Evolutionary conservation across 78 protist genomes (phyloP).

Genomic region (Dictyostelium discoideum): dicty_2.7 NC_007091.3:2927501-2928000

Average conservation of each 20-base stretch:
- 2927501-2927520: background rate
- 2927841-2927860: background rate
- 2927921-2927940: background rate
- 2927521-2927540: constrained; percentile 1
- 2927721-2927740: background rate
- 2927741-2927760: background rate
- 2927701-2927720: background rate
- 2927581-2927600: background rate
- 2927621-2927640: background rate
- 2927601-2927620: background rate
- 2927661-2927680: background rate
- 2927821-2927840: background rate
- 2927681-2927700: background rate
- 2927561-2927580: background rate
- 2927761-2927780: background rate
- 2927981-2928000: background rate
- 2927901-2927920: background rate
- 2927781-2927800: background rate
- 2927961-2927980: background rate
- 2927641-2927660: background rate
- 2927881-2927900: constrained; percentile 1
- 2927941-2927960: background rate
- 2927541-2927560: background rate
- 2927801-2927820: background rate
- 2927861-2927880: constrained; percentile 4